phyloP scores from a whole-genome alignment of 2,329 filamentous ascomycete species.

The Sporothrix sp. region DNA sequence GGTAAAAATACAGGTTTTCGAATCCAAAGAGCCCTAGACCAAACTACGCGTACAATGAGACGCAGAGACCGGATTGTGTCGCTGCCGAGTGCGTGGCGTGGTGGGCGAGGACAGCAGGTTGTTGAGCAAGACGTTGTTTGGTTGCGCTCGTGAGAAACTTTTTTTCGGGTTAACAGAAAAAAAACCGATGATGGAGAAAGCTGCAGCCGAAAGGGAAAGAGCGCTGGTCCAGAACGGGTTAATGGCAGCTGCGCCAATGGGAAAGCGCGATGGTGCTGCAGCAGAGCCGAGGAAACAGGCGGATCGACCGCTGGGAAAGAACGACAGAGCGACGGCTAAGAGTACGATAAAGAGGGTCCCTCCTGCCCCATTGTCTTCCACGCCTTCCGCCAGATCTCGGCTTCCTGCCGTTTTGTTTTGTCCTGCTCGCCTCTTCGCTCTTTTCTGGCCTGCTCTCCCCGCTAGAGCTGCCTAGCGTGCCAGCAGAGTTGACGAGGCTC shows the following conservation, averaged over 20 bases:
- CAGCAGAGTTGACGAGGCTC: not conserved
- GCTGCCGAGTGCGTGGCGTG: conserved; percentile 6
- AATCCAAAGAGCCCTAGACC: conserved; percentile 4
- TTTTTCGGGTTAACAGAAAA: conserved; percentile 14
- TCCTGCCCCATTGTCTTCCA: not conserved
- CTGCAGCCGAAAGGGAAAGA: conserved; percentile 1
- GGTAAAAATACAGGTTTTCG: conserved; percentile 11
- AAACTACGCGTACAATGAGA: not conserved
- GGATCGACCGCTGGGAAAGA: conserved; percentile 7
- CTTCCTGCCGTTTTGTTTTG: not conserved
- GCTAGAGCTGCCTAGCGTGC: too few relatives aligned
- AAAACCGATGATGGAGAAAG: conserved; percentile 2
- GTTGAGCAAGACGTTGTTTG: conserved; percentile 1
- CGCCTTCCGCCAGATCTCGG: not conserved
- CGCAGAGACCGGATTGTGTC: conserved; percentile 5
- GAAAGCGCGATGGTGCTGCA: not conserved
- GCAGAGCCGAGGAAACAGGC: conserved; percentile 14
- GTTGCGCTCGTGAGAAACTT: conserved; percentile 17
- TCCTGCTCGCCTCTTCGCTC: conserved; percentile 5
- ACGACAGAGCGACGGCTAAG: not conserved
- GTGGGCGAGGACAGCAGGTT: not conserved
- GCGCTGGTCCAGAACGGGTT: conserved; percentile 2
- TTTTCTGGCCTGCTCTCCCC: not conserved
- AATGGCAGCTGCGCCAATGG: conserved; percentile 7
- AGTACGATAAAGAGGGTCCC: not conserved